These are phyloP conservation scores for Basidioascus undulatus DNA, from an alignment of 768 basidiomycete species.

Conservation along the genomic window DNA sequence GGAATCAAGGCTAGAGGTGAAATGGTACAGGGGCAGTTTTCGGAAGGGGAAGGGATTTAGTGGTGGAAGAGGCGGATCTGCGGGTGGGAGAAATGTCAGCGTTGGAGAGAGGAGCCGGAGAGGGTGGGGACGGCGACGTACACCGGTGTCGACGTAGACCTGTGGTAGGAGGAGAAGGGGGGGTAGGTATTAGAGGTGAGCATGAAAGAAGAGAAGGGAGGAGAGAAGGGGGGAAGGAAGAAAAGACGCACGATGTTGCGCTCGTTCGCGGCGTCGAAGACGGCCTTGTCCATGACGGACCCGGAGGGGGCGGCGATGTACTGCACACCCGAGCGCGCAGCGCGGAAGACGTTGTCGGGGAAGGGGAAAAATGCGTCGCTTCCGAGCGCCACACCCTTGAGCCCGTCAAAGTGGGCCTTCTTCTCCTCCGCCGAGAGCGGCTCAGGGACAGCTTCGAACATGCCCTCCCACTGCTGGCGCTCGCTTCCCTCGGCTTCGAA, in stretches of 20 bases:
- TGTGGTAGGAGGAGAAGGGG: too few species aligned
- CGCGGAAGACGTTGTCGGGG: conserved; percentile 89
- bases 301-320: conserved; percentile 78
- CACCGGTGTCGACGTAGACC: too few species aligned
- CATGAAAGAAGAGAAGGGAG: too few species aligned
- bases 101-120: too few species aligned
- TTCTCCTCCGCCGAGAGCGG: conserved; percentile 45
- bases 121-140: too few species aligned
- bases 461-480: conserved; percentile 65
- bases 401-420: conserved; percentile 41
- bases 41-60: conserved; percentile 18
- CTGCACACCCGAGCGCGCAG: conserved; percentile 67
- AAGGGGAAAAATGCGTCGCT: conserved; percentile 99
- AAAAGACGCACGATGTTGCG: conserved; percentile 62
- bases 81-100: conserved; percentile 86
- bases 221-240: too few species aligned
- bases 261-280: conserved; percentile 90
- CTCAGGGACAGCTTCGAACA: conserved; percentile 50
- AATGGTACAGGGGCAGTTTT: too few species aligned
- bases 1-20: too few species aligned
- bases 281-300: conserved; percentile 91
- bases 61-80: conserved; percentile 74
- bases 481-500: conserved; percentile 59
- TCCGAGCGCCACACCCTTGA: conserved; percentile 73
- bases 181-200: too few species aligned